Conservation (phyloP, 1,284 basidiomycete genomes). For the Puccinia sorghi region DNA sequence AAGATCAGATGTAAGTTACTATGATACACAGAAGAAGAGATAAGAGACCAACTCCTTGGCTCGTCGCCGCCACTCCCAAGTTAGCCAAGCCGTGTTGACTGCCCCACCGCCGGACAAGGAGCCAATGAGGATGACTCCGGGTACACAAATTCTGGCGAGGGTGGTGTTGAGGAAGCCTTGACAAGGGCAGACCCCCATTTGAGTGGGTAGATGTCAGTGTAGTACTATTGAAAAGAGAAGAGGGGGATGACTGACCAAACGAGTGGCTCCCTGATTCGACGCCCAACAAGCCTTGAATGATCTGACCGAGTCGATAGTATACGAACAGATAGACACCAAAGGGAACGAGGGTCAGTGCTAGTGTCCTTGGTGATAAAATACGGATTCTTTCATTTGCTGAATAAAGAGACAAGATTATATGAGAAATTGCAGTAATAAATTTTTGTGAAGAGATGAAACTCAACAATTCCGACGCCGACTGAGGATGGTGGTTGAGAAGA, state of each 20-base stretch:
- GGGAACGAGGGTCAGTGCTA: slow-evolving; percentile 54
- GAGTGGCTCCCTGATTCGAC: slow-evolving; percentile 55
- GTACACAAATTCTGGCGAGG: slow-evolving; percentile 59
- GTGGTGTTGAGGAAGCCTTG: slow-evolving; percentile 55
- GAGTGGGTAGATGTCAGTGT: too few species aligned
- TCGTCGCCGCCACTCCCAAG: slow-evolving; percentile 58
- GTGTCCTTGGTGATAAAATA: slow-evolving; percentile 50
- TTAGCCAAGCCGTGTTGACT: slow-evolving; percentile 60
- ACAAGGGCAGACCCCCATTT: background rate
- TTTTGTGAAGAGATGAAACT: background rate
- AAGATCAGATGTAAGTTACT: background rate
- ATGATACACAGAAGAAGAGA: background rate
- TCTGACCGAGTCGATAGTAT: slow-evolving; percentile 55
- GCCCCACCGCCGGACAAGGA: slow-evolving; percentile 60
- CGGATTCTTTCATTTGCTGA: slow-evolving; percentile 50
- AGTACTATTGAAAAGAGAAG: background rate
- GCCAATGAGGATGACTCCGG: slow-evolving; percentile 60
- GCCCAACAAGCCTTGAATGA: slow-evolving; percentile 52
- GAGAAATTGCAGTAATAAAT: slow-evolving; percentile 2
- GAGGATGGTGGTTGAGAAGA: slow-evolving; percentile 36
- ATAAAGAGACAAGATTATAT: slow-evolving; percentile 53
- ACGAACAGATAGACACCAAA: slow-evolving; percentile 55
- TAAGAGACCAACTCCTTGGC: slow-evolving; percentile 53
- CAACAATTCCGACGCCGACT: slow-evolving; percentile 11
- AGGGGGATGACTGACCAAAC: slow-evolving; percentile 52